Conservation (phyloP, 2,329 filamentous ascomycete species). For the Ustilaginoidea virens region DNA sequence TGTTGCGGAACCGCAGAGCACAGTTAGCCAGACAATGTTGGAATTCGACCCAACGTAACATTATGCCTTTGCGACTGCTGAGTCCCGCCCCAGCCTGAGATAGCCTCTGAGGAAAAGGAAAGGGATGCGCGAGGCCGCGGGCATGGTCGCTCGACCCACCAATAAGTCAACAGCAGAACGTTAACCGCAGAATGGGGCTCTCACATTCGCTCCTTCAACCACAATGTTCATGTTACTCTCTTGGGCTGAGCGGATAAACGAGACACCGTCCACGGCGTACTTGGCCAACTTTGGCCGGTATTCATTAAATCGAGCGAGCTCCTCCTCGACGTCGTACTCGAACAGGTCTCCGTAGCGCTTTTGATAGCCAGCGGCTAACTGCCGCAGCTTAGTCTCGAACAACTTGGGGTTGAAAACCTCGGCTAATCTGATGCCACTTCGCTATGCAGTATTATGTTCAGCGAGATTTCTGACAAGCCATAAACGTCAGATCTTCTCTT, state of each 20-base stretch:
- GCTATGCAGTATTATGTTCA: slow-evolving; percentile 17
- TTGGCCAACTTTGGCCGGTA: slow-evolving; percentile 35
- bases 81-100: neutral
- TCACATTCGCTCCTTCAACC: slow-evolving; percentile 45
- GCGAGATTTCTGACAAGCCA: neutral
- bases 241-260: slow-evolving; percentile 47
- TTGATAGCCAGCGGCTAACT: slow-evolving; percentile 42
- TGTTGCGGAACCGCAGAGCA: slow-evolving; percentile 1
- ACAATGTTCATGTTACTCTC: slow-evolving; percentile 42
- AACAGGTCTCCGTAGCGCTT: slow-evolving; percentile 52
- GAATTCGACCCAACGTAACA: slow-evolving; percentile 1
- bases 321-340: slow-evolving; percentile 48
- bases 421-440: slow-evolving; percentile 50
- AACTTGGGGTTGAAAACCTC: slow-evolving; percentile 51
- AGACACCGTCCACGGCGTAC: slow-evolving; percentile 49
- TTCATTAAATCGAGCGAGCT: slow-evolving; percentile 44
- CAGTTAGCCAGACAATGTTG: slow-evolving; percentile 1
- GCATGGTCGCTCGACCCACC: slow-evolving; percentile 8
- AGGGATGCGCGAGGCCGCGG: slow-evolving; percentile 8
- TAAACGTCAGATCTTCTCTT: slow-evolving; percentile 1
- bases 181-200: slow-evolving; percentile 3
- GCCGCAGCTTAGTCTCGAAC: slow-evolving; percentile 51
- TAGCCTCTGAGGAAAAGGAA: slow-evolving; percentile 6
- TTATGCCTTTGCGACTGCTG: slow-evolving; percentile 1
- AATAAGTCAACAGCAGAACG: neutral